Base-by-base conservation (phyloP, 257 asterid species). In the Solanum piurae region DNA sequence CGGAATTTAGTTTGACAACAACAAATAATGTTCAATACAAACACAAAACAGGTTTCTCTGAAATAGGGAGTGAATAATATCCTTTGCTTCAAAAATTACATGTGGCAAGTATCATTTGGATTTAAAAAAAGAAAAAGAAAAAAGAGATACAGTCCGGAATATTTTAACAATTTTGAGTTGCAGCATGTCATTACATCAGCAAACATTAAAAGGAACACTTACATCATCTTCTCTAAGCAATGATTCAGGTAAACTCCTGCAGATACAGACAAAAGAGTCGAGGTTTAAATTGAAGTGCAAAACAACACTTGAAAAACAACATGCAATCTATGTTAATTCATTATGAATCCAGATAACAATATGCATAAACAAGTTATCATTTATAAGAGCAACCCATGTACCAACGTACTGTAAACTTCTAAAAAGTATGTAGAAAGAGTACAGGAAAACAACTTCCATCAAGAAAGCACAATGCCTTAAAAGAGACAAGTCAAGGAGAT, bases 141-240 rank as follows among this genome's bases (percentile, higher is more conserved):
- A 20, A 23, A 73, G 29, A 71, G 29, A 80, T 27, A 29, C 9
- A 80, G 68, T 3, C 27, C 4, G 42, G 29, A 79, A 27, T 29
- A n/a, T 29, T 27, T 18, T 80, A 80, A 46, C 40, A 80, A 49
- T 34, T 49, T 80, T 31, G 68, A 80, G 10, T 46, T 5, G 42
- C 3, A 46, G 42, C 69, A 80, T 29, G 42, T 18, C 6, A 27
- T 80, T 27, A 80, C 85, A 46, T 80, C 68, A 80, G 42, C 40
- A 46, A 80, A 21, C 68, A 46, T 80, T 80, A 49, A 49, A 46
- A 11, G 23, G 36, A 87, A 77, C 79, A 92, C 98, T 95, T 84
- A 94, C 99, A 88, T 95, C 98, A 86, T 96, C 98, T 90, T 94
- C 94, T 87, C 99, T 91, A 44, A 96, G 87, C 69, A 94, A 86